These are phyloP conservation scores for Ascochyta fabae DNA, from an alignment of 2,329 filamentous ascomycete species.

Conservation along the genomic window DNA sequence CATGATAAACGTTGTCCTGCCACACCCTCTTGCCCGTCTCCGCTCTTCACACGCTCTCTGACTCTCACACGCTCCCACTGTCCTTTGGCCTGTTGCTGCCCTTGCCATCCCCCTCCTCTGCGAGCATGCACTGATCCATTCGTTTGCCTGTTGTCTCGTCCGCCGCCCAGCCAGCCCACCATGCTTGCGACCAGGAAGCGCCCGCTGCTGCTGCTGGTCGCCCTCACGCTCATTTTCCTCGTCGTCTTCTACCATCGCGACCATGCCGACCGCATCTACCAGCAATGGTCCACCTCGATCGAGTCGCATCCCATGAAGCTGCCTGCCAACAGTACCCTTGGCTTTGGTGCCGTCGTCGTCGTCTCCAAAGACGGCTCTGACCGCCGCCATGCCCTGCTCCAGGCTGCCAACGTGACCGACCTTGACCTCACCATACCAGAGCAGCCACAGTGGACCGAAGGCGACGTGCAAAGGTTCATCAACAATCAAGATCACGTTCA, in stretches of 20 bases:
- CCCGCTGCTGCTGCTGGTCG: slow-evolving; percentile 38
- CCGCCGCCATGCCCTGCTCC: slow-evolving; percentile 49
- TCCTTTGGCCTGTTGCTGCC: slow-evolving; percentile 1
- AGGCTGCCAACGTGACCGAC: slow-evolving; percentile 52
- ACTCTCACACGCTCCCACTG: background rate
- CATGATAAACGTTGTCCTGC: slow-evolving; percentile 22
- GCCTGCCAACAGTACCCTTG: slow-evolving; percentile 46
- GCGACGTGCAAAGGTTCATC: slow-evolving; percentile 48
- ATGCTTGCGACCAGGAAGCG: slow-evolving; percentile 46
- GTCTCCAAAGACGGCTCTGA: slow-evolving; percentile 51
- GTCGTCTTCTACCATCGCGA: slow-evolving; percentile 38
- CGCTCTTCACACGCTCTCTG: background rate
- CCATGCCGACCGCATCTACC: slow-evolving; percentile 37
- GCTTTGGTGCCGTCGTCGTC: slow-evolving; percentile 52
- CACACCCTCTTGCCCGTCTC: slow-evolving; percentile 4
- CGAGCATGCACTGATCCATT: slow-evolving; percentile 33
- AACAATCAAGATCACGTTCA: slow-evolving; percentile 45
- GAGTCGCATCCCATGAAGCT: slow-evolving; percentile 32
- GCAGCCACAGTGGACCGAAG: slow-evolving; percentile 52
- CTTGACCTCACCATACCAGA: slow-evolving; percentile 52
- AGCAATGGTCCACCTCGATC: slow-evolving; percentile 37
- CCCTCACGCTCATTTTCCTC: slow-evolving; percentile 33
- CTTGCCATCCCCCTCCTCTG: slow-evolving; percentile 1
- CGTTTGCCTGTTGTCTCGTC: slow-evolving; percentile 18
- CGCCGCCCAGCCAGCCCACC: slow-evolving; percentile 13